A percentile compares a stretch with the other conserved stretches of the same genome.
These are phyloP conservation scores for Plasmodium coatneyi DNA, from an alignment of 169 alveolate species.

Conservation along the genomic window DNA sequence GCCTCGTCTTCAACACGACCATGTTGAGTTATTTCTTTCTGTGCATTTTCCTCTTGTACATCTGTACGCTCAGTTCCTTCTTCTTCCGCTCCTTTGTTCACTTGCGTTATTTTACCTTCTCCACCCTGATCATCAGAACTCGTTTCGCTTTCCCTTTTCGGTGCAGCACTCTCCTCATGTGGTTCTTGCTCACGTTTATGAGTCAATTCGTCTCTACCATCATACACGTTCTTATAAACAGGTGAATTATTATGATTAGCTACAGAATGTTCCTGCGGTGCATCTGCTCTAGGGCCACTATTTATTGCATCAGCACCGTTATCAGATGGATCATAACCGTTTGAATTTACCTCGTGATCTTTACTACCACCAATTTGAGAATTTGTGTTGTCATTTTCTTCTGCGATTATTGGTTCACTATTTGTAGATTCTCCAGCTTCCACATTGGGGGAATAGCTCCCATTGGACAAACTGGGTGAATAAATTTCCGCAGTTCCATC, in stretches of 20 bases:
- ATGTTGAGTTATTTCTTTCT: background rate
- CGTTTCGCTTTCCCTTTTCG: background rate
- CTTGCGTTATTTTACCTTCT: background rate
- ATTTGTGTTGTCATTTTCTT: background rate
- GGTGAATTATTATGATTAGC: constrained; percentile 1
- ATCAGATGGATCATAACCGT: background rate
- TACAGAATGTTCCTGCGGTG: background rate
- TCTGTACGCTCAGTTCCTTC: background rate
- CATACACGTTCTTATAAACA: background rate
- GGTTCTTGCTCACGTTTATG: background rate
- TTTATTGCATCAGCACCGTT: background rate
- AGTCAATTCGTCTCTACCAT: background rate
- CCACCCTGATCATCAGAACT: background rate
- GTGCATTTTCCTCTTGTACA: background rate
- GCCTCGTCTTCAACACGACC: background rate
- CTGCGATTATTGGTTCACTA: background rate
- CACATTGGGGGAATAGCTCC: background rate
- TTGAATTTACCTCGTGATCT: background rate
- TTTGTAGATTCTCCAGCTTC: background rate
- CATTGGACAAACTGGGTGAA: background rate
- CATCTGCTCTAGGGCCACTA: background rate
- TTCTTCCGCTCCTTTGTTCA: background rate
- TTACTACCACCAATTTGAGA: background rate
- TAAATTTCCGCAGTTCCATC: background rate
- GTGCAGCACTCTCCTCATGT: background rate